Evolutionary conservation across 441 rosid genomes (phyloP), one percentile per base, ranked within the genome.

Genomic region (Biscutella laevigata): DNA sequence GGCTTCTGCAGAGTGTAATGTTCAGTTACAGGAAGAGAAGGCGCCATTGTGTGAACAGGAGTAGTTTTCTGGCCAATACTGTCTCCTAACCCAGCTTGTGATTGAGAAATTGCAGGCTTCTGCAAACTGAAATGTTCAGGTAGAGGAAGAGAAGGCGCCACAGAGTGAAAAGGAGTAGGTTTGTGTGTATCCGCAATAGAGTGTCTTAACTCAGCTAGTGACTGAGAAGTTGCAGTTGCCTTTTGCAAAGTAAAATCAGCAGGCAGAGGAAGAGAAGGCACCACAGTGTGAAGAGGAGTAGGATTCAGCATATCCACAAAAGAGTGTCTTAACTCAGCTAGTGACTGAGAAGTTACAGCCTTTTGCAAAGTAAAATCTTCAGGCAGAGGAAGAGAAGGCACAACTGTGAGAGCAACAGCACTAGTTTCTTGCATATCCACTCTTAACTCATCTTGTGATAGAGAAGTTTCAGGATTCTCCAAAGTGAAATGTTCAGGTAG

Each of bases 261-360:
- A 24, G 71, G 61, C 7, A 19, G 35, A 34, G 73, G 68, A 16
- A 61, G 64, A 8, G 86, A 66, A 19, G 95, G 88, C 40, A 88
- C 51, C 61, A 81, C 68, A 59, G 75, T 77, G 22, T 8, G 27
- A 45, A 2, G 2, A 16, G 16, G 50, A 54, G 35, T 15, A 33
- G 35, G 8, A 17, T 25, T 25, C 1, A 22, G 24, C 15, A 0
- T 6, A 22, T 47, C 53, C 12, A 22, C 8, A 33, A 49, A 12
- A 19, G 2, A 3, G 11, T 49, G 28, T 50, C 62, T 17, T 0
- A 53, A 15, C 56, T 39, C 36, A 17, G 62, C 69, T 52, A 69
- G 78, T 26, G 57, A 41, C 25, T 64, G 67, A 44, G 50, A 64
- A 29, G 75, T 73, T 60, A 38, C 29, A 45, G 76, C 70, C 61